Percentiles rank a stretch among this genome's conserved stretches.
Conservation (phyloP, 306 rosid genomes). For the Dicorynia guianensis region DNA sequence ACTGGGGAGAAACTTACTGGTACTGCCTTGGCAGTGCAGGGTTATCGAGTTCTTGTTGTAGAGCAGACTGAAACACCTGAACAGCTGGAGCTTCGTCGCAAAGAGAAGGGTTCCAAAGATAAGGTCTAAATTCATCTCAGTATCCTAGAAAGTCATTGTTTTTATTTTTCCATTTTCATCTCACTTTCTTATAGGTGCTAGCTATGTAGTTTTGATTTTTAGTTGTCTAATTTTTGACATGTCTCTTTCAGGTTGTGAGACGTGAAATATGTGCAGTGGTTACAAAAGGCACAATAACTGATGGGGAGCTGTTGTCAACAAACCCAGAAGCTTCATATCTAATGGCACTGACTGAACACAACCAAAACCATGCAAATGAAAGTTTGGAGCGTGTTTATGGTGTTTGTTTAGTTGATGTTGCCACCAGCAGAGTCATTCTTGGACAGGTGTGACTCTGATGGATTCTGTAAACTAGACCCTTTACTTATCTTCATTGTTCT, state of each 20-base stretch:
- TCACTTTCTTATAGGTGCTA: background rate
- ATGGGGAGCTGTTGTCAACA: conserved; percentile 82
- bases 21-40: conserved; percentile 60
- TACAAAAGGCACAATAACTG: conserved; percentile 88
- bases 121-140: conserved; percentile 58
- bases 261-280: conserved; percentile 96
- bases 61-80: conserved; percentile 99
- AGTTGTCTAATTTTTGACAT: conserved; percentile 24
- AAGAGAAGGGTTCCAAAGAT: conserved; percentile 87
- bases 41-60: conserved; percentile 89
- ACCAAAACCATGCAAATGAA: conserved; percentile 51
- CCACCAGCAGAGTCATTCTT: conserved; percentile 80
- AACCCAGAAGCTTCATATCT: conserved; percentile 87
- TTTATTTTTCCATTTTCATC: conserved; percentile 10
- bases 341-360: conserved; percentile 83
- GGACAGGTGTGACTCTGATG: conserved; percentile 77
- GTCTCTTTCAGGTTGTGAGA: conserved; percentile 76
- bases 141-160: conserved; percentile 24
- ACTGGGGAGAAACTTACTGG: conserved; percentile 45
- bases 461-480: background rate
- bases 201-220: background rate
- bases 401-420: conserved; percentile 81
- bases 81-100: conserved; percentile 88
- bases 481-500: background rate
- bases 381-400: conserved; percentile 66